phyloP scores from a whole-genome alignment of 345 rosid species.

The Eucalyptus sp. region DNA sequence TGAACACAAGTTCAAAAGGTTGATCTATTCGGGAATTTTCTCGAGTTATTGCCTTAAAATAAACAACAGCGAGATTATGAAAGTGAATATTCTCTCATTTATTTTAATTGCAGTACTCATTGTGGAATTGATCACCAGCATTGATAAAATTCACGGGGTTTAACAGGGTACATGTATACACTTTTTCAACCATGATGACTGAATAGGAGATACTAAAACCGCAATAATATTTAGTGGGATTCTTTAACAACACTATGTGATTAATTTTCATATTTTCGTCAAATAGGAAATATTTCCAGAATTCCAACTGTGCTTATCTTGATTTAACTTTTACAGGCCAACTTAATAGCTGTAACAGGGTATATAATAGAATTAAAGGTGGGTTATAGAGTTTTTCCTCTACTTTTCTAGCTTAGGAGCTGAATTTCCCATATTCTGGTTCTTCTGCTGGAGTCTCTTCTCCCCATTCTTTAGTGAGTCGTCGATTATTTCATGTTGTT shows the following conservation, averaged over 20 bases:
- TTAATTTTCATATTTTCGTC: neutral
- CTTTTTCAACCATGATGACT: neutral
- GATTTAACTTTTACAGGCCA: neutral
- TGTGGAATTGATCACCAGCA: neutral
- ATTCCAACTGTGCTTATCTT: neutral
- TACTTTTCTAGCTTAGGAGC: neutral
- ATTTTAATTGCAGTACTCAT: neutral
- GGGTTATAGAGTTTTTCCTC: neutral
- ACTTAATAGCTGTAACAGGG: neutral
- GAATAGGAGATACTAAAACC: neutral
- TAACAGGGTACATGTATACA: neutral
- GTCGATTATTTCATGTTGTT: neutral
- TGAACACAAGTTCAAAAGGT: neutral
- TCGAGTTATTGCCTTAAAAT: neutral
- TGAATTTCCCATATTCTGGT: neutral
- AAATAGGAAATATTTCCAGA: neutral
- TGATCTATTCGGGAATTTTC: neutral
- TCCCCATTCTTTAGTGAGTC: neutral
- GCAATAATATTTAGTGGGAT: neutral
- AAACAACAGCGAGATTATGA: neutral
- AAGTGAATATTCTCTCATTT: neutral
- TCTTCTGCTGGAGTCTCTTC: neutral
- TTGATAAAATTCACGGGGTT: neutral
- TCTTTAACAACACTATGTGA: neutral
- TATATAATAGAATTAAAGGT: neutral